Percentiles rank a stretch among this genome's conserved stretches.
Conservation (phyloP, 2,329 filamentous ascomycete genomes). For the Macrophomina phaseolina region DNA sequence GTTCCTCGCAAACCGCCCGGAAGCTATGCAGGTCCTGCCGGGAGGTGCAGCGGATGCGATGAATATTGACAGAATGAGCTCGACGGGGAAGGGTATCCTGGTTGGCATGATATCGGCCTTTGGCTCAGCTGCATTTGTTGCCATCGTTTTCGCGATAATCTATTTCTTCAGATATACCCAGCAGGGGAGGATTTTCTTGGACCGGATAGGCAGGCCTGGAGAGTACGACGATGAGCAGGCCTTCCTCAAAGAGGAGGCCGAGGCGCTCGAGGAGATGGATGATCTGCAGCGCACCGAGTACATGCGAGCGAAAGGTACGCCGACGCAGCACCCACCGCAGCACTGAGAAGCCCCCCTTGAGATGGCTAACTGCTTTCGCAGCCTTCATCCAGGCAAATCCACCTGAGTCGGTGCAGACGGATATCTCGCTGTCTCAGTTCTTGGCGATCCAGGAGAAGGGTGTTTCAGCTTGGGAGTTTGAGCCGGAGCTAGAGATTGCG, state of each 20-base stretch:
- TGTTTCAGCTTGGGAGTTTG: constrained; percentile 99
- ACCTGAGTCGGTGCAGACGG: constrained; percentile 91
- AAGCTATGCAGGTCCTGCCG: constrained; percentile 28
- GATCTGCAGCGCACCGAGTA: constrained; percentile 91
- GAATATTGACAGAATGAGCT: constrained; percentile 45
- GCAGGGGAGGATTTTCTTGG: constrained; percentile 87
- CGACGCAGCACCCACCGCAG: background rate
- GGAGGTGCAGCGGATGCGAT: constrained; percentile 1
- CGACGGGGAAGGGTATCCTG: constrained; percentile 78
- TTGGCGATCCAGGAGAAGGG: constrained; percentile 99
- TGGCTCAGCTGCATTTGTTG: constrained; percentile 85
- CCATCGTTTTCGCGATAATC: constrained; percentile 77
- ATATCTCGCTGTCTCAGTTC: constrained; percentile 97
- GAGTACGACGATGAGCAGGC: constrained; percentile 98
- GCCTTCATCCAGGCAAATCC: constrained; percentile 94
- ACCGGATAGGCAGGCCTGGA: constrained; percentile 89
- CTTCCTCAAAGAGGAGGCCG: constrained; percentile 90
- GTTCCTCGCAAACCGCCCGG: constrained; percentile 30
- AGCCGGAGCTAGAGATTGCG: constrained; percentile 97
- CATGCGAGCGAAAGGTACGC: constrained; percentile 87
- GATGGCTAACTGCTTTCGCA: constrained; percentile 47
- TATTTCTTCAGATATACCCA: constrained; percentile 94
- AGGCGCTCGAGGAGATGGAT: constrained; percentile 94
- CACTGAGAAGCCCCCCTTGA: background rate
- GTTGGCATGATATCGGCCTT: constrained; percentile 95